Percentiles rank a stretch among this genome's conserved stretches.
These are phyloP conservation scores for Psilocybe cubensis DNA, from an alignment of 768 basidiomycete species.

Conservation along the genomic window DNA sequence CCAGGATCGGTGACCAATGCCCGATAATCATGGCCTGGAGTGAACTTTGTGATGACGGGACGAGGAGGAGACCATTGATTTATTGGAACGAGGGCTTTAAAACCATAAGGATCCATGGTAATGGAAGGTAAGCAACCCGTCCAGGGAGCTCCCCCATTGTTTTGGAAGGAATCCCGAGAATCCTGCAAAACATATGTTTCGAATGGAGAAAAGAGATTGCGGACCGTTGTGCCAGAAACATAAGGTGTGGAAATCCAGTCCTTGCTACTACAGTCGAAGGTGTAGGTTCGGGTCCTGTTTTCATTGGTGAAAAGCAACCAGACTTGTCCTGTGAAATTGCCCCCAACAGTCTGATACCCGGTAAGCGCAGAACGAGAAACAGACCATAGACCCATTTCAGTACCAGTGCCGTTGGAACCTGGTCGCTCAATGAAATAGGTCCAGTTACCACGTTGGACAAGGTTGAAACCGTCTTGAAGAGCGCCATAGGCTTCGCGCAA, in stretches of 20 bases:
- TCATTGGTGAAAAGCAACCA: constrained; percentile 90
- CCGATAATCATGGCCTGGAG: constrained; percentile 87
- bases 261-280: constrained; percentile 55
- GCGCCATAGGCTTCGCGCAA: constrained; percentile 71
- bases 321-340: constrained; percentile 65
- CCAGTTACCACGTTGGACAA: constrained; percentile 88
- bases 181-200: constrained; percentile 73
- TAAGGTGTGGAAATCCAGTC: constrained; percentile 86
- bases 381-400: constrained; percentile 91
- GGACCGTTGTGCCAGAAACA: constrained; percentile 57
- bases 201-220: constrained; percentile 83
- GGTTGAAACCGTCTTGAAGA: constrained; percentile 85
- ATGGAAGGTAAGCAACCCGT: constrained; percentile 74
- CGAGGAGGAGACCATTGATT: constrained; percentile 69
- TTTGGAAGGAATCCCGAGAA: constrained; percentile 67
- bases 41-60: constrained; percentile 78
- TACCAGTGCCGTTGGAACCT: constrained; percentile 79
- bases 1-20: constrained; percentile 45
- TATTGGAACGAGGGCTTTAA: constrained; percentile 78
- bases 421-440: constrained; percentile 78
- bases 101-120: constrained; percentile 74
- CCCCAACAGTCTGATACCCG: constrained; percentile 62
- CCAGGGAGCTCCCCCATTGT: constrained; percentile 61
- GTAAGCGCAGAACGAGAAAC: constrained; percentile 67
- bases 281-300: constrained; percentile 71